Percentiles rank a stretch among this genome's conserved stretches.
These are phyloP conservation scores for Vigna hirtella DNA, from an alignment of 306 rosid species.

Conservation along the genomic window DNA sequence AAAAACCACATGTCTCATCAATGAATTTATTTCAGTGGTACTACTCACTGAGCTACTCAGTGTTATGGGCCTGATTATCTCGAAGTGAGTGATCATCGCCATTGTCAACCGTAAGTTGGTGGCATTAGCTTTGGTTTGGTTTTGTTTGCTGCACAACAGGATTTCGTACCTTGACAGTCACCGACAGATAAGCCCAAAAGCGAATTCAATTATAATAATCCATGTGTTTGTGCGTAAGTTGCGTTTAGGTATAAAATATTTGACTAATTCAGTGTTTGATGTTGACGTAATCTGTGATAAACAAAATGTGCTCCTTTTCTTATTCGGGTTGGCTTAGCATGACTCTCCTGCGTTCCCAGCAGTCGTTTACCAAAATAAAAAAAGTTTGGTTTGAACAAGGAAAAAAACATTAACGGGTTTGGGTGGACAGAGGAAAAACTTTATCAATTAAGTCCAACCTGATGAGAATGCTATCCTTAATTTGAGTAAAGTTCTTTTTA, in stretches of 20 bases:
- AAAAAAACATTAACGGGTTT: neutral
- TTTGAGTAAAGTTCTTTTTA: neutral
- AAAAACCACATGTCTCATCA: neutral
- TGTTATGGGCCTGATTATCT: slow-evolving; percentile 31
- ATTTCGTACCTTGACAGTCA: neutral
- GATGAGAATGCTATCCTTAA: neutral
- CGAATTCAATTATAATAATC: neutral
- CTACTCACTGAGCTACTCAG: neutral
- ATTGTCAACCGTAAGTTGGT: slow-evolving; percentile 8
- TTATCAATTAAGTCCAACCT: neutral
- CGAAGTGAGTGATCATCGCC: neutral
- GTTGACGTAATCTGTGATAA: neutral
- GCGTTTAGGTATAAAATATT: too few relatives aligned
- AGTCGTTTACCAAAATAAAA: too few relatives aligned
- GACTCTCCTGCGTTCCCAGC: slow-evolving; percentile 6
- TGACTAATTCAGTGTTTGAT: neutral
- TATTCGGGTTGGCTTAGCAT: neutral
- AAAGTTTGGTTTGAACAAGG: neutral
- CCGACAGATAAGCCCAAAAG: slow-evolving; percentile 3
- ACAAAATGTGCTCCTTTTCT: neutral
- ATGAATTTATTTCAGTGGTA: slow-evolving; percentile 18
- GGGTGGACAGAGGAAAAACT: neutral
- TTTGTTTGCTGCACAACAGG: neutral
- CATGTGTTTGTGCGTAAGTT: neutral
- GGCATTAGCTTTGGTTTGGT: neutral